These are phyloP conservation scores for Areca catechu DNA, from an alignment of 176 grass and related monocot genomes.

Conservation along the genomic window DNA sequence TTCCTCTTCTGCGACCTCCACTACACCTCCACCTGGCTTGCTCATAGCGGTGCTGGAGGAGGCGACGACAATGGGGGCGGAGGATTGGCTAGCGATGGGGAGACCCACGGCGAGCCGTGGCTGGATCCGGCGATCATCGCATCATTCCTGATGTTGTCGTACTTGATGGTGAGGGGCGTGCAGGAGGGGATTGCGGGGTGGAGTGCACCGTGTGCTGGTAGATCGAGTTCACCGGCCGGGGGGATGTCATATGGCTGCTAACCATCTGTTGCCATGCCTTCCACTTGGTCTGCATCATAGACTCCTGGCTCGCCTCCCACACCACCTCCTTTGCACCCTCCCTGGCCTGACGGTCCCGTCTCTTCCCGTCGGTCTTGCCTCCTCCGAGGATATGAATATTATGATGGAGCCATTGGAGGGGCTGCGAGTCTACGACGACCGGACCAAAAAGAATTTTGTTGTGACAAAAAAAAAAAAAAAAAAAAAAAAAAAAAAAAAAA, in stretches of 20 bases:
- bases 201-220: conserved; percentile 7
- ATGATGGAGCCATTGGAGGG: too few relatives aligned
- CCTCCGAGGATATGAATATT: too few relatives aligned
- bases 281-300: conserved; percentile 9
- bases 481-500: too few relatives aligned
- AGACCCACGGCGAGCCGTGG: background rate
- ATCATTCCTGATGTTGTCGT: conserved; percentile 5
- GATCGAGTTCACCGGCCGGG: conserved; percentile 13
- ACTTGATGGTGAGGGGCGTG: conserved; percentile 7
- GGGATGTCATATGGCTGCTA: conserved; percentile 5
- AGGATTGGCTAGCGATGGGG: background rate
- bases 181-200: conserved; percentile 14
- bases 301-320: conserved; percentile 12
- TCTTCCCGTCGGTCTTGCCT: too few relatives aligned
- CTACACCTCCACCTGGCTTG: background rate
- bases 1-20: conserved; percentile 3
- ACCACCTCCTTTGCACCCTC: too few relatives aligned
- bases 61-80: background rate
- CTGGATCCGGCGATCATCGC: conserved; percentile 3
- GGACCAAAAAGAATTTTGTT: too few relatives aligned
- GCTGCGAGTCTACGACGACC: too few relatives aligned
- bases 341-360: too few relatives aligned
- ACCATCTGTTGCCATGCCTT: conserved; percentile 13
- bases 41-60: too few relatives aligned
- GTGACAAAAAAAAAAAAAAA: too few relatives aligned